phyloP scores from a whole-genome alignment of 768 basidiomycete species.

The Tylopilus felleus region DNA sequence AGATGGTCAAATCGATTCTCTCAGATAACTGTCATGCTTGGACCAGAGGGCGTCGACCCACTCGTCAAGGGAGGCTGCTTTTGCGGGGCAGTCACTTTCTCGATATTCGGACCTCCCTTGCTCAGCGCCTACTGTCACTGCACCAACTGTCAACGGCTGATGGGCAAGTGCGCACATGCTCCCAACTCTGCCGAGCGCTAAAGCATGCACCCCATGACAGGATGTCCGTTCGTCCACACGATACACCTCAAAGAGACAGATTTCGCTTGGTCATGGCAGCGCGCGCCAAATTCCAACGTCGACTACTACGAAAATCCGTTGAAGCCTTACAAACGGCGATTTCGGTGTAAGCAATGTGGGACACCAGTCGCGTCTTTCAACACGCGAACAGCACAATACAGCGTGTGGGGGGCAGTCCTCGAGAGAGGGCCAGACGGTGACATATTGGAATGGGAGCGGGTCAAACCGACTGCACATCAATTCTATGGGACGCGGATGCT shows the following conservation, averaged over 20 bases:
- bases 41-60: too few relatives aligned
- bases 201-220: conserved; percentile 2
- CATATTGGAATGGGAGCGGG: neutral
- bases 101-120: conserved; percentile 25
- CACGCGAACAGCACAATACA: too few relatives aligned
- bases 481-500: too few relatives aligned
- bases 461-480: neutral
- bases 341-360: conserved; percentile 39
- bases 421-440: too few relatives aligned
- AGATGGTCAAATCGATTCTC: too few relatives aligned
- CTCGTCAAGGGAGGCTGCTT: conserved; percentile 51
- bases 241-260: conserved; percentile 46
- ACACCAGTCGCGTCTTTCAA: too few relatives aligned
- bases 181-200: neutral
- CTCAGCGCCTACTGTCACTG: conserved; percentile 61
- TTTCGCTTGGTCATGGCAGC: too few relatives aligned
- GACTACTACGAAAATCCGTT: conserved; percentile 41
- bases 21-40: too few relatives aligned
- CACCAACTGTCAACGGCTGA: conserved; percentile 55
- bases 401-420: too few relatives aligned
- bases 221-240: conserved; percentile 37
- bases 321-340: conserved; percentile 57
- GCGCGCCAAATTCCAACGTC: too few relatives aligned
- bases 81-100: conserved; percentile 51
- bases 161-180: too few relatives aligned